Base-by-base conservation (phyloP, 202 grass and related monocot species). In the Setaria italica region DNA sequence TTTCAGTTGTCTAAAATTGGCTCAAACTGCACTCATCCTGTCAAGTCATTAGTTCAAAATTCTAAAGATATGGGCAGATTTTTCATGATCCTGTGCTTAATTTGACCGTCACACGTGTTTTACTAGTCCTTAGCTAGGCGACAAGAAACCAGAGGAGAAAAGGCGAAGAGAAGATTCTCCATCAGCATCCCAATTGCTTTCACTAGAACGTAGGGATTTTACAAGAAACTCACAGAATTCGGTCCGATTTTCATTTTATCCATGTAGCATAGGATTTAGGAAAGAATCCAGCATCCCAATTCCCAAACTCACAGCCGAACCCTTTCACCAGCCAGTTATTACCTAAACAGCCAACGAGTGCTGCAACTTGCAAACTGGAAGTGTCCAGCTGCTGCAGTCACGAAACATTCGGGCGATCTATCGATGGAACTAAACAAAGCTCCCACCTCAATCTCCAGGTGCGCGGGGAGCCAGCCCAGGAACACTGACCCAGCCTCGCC, bases 361-460 rank as follows among this genome's bases (percentile, higher is more conserved):
- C 3, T 34, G 46, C 70, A 51, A 51, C 25, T 73, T 65, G 73
- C 51, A 50, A 51, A 51, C 51, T 67, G 30, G 5, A 5, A 34
- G 29, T 30, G n/a, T 43, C 71, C 62, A 32, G 32, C 2, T 13
- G 32, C 2, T 13, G n/a, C 12, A 7, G 42, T 45, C 57, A 21
- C 53, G 67, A 53, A 73, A 86, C 76, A 73, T 80, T 54, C 56
- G 68, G 45, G 11, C 17, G 5, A 34, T 6, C 54, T 45, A 47
- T 19, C 30, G 41, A 51, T 10, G 2, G 13, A 9, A 72, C 20
- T 63, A 42, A 63, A 62, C 7, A 80, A 80, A 80, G 32, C 19
- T 1, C 45, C 84, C 9, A 37, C 20, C 5, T 57, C 57, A 20
- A 74, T 86, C 68, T 72, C 67, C 47, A 67, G 58, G 76, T 53